Conservation (phyloP, 2,329 filamentous ascomycete genomes). For the Cladosporium austrohemisphaericum region DNA sequence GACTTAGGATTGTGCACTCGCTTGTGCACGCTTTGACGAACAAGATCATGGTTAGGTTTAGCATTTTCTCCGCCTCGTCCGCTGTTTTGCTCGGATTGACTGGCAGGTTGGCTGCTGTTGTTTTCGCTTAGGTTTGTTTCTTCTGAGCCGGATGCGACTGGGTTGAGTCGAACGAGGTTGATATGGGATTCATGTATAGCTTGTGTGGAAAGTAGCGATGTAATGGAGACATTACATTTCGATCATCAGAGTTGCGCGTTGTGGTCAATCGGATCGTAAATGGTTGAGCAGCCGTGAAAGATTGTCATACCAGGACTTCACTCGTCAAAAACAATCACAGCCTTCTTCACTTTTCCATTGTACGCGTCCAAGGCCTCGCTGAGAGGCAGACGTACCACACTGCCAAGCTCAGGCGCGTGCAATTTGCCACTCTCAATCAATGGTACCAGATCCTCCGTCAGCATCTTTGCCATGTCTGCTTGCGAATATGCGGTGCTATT, state of each 20-base stretch:
- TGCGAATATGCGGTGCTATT: slow-evolving; percentile 14
- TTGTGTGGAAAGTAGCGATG: too few relatives aligned
- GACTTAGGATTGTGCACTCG: slow-evolving; percentile 38
- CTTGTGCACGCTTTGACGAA: slow-evolving; percentile 40
- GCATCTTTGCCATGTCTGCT: slow-evolving; percentile 10
- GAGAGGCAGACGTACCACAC: slow-evolving; percentile 5
- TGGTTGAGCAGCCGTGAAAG: too few relatives aligned
- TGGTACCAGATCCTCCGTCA: slow-evolving; percentile 11
- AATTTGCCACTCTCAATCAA: slow-evolving; percentile 12
- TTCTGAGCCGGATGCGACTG: background rate
- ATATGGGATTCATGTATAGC: too few relatives aligned
- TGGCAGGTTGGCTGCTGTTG: slow-evolving; percentile 15
- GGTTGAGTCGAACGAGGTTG: background rate
- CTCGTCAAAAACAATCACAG: slow-evolving; percentile 14
- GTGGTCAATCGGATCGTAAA: background rate
- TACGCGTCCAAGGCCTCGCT: slow-evolving; percentile 12
- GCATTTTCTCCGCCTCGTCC: slow-evolving; percentile 32
- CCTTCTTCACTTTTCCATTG: slow-evolving; percentile 14
- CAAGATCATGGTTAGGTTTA: slow-evolving; percentile 36
- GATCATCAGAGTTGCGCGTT: background rate
- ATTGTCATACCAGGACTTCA: background rate
- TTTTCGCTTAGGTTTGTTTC: too few relatives aligned
- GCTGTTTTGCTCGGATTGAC: slow-evolving; percentile 34
- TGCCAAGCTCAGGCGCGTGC: slow-evolving; percentile 4
- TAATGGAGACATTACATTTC: too few relatives aligned